Conservation (phyloP, 2,329 filamentous ascomycete species). For the Aureobasidium zeae region DNA sequence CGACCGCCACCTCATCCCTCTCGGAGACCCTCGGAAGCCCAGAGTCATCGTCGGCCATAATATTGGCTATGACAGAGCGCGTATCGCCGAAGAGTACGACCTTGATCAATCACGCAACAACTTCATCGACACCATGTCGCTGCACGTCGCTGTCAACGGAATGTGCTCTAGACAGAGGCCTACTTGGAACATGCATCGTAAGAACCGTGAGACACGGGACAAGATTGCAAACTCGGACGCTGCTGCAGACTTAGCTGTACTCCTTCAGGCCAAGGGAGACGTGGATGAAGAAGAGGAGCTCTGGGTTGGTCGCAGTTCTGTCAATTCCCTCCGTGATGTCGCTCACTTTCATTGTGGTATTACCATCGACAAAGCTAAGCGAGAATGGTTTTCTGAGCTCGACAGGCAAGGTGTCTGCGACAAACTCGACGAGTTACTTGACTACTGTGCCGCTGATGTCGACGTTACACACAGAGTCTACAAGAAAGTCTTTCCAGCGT, state of each 20-base stretch:
- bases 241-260: slow-evolving; percentile 58
- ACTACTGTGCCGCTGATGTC: slow-evolving; percentile 94
- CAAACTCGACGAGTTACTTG: slow-evolving; percentile 71
- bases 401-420: slow-evolving; percentile 60
- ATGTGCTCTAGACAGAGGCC: slow-evolving; percentile 97
- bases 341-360: slow-evolving; percentile 93
- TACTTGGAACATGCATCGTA: slow-evolving; percentile 95
- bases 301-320: slow-evolving; percentile 88
- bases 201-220: slow-evolving; percentile 75
- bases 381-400: slow-evolving; percentile 78
- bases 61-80: slow-evolving; percentile 84
- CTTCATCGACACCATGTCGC: slow-evolving; percentile 95
- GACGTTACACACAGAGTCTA: slow-evolving; percentile 90
- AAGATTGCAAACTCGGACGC: slow-evolving; percentile 64
- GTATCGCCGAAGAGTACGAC: slow-evolving; percentile 81
- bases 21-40: slow-evolving; percentile 65
- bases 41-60: slow-evolving; percentile 90
- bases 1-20: slow-evolving; percentile 71
- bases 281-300: slow-evolving; percentile 81
- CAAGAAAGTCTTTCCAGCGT: slow-evolving; percentile 83
- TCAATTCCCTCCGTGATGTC: slow-evolving; percentile 91
- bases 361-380: slow-evolving; percentile 77
- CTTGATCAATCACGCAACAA: slow-evolving; percentile 72
- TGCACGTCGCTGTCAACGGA: slow-evolving; percentile 94
- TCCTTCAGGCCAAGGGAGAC: slow-evolving; percentile 56